Evolutionary conservation across 2,329 filamentous ascomycete genomes (phyloP).

Genomic region (Falciphora oryzae): DNA sequence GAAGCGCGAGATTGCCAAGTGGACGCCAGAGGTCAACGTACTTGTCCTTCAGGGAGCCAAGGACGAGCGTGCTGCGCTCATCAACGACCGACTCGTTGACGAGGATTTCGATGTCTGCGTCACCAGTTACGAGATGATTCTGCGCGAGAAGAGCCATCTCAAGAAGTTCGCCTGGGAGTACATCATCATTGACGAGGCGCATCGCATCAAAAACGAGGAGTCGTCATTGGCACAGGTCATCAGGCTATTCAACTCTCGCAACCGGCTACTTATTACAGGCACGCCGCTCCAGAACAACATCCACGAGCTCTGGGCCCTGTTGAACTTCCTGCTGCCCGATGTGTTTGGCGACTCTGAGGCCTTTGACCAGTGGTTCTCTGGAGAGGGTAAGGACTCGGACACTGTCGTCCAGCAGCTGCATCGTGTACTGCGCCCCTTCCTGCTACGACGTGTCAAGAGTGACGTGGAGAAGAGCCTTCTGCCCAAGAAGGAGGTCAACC

Average conservation of each 20-base stretch:
- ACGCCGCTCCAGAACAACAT: slow-evolving; percentile 97
- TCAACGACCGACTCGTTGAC: slow-evolving; percentile 84
- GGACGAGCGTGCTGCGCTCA: slow-evolving; percentile 82
- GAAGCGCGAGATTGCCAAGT: slow-evolving; percentile 88
- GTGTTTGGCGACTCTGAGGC: slow-evolving; percentile 96
- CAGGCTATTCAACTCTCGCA: slow-evolving; percentile 90
- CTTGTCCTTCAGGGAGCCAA: slow-evolving; percentile 92
- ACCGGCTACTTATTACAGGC: slow-evolving; percentile 90
- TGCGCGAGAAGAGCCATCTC: slow-evolving; percentile 87
- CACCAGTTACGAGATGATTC: slow-evolving; percentile 98
- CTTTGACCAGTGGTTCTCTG: slow-evolving; percentile 97
- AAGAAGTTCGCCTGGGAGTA: slow-evolving; percentile 99
- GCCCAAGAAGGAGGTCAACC: slow-evolving; percentile 94
- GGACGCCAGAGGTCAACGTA: slow-evolving; percentile 95
- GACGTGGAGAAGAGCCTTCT: slow-evolving; percentile 97
- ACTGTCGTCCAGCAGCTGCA: slow-evolving; percentile 95
- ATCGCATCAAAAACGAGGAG: slow-evolving; percentile 99
- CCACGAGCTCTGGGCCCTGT: slow-evolving; percentile 93
- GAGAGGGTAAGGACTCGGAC: slow-evolving; percentile 84
- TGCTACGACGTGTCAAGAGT: slow-evolving; percentile 91
- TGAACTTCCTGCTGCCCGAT: slow-evolving; percentile 97
- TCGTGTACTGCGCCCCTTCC: slow-evolving; percentile 84
- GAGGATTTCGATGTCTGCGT: slow-evolving; percentile 98
- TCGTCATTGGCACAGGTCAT: slow-evolving; percentile 96
- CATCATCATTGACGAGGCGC: slow-evolving; percentile 97